Percentiles rank a stretch among this genome's conserved stretches.
phyloP scores from a whole-genome alignment of 768 basidiomycete species.

The Russula lepida region DNA sequence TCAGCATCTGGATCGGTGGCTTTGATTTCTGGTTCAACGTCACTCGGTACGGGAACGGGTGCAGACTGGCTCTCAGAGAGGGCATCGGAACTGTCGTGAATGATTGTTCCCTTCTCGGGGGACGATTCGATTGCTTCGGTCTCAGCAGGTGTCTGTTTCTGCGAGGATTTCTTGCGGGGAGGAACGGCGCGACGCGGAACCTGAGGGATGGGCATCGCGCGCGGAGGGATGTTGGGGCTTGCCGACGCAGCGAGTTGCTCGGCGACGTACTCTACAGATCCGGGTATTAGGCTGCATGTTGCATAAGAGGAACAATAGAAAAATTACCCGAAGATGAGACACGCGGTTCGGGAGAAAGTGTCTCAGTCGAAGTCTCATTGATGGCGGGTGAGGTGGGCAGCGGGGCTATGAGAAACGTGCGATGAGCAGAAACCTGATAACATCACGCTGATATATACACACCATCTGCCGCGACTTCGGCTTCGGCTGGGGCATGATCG shows the following conservation, averaged over 20 bases:
- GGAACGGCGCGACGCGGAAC: constrained; percentile 32
- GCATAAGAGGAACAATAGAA: neutral
- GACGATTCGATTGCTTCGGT: neutral
- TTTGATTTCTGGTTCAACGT: neutral
- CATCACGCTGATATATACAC: neutral
- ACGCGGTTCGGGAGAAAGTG: neutral
- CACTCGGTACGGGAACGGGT: neutral
- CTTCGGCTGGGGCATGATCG: neutral
- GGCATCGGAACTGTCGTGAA: neutral
- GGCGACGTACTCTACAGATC: constrained; percentile 8
- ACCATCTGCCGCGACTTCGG: constrained; percentile 1
- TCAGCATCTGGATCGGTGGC: neutral
- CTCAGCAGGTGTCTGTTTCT: constrained; percentile 5
- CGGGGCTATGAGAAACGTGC: neutral
- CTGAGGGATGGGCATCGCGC: constrained; percentile 30
- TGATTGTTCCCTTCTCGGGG: neutral
- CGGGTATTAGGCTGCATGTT: neutral
- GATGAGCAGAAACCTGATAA: neutral
- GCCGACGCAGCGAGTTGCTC: neutral
- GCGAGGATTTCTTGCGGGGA: constrained; percentile 25
- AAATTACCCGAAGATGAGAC: constrained; percentile 1
- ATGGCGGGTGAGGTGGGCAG: constrained; percentile 6
- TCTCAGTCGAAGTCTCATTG: neutral
- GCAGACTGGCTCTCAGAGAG: neutral
- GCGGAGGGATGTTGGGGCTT: constrained; percentile 10